Conservation (phyloP, 495 filamentous ascomycete genomes). For the Podospora pseudopauciseta region DNA sequence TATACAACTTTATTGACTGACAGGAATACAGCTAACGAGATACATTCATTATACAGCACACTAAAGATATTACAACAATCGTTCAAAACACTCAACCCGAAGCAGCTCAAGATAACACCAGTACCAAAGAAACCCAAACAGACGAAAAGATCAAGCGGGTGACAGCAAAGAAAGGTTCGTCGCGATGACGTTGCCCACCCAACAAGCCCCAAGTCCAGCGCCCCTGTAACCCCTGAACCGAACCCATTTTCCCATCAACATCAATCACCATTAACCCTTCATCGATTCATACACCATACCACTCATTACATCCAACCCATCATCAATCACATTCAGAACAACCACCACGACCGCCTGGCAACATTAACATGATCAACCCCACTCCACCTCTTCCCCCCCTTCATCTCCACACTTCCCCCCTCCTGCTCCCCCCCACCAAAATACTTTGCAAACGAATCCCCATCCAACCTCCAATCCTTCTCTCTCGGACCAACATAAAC, state of each 20-base stretch:
- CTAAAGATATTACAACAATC: not conserved
- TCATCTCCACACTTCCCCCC: not conserved
- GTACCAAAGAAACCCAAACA: not conserved
- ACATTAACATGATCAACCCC: conserved; percentile 19
- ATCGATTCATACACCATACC: not conserved
- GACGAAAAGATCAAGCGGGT: not conserved
- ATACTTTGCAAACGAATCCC: not conserved
- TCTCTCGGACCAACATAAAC: conserved; percentile 23
- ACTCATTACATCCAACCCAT: not conserved
- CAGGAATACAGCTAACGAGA: not conserved
- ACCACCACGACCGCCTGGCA: conserved; percentile 19
- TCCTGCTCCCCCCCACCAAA: conserved; percentile 4
- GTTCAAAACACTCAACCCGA: not conserved
- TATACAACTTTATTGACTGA: no score
- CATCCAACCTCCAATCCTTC: conserved; percentile 23
- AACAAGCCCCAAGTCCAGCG: not conserved
- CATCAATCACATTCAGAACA: not conserved
- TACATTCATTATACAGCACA: not conserved
- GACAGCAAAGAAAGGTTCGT: not conserved
- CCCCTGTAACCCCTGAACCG: not conserved
- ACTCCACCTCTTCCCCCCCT: conserved; percentile 8
- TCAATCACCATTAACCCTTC: not conserved
- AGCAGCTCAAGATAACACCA: not conserved
- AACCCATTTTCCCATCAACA: not conserved
- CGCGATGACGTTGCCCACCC: conserved; percentile 8